Evolutionary conservation across 208 protist species (phyloP).

Genomic region (Leishmania turanica): DNA sequence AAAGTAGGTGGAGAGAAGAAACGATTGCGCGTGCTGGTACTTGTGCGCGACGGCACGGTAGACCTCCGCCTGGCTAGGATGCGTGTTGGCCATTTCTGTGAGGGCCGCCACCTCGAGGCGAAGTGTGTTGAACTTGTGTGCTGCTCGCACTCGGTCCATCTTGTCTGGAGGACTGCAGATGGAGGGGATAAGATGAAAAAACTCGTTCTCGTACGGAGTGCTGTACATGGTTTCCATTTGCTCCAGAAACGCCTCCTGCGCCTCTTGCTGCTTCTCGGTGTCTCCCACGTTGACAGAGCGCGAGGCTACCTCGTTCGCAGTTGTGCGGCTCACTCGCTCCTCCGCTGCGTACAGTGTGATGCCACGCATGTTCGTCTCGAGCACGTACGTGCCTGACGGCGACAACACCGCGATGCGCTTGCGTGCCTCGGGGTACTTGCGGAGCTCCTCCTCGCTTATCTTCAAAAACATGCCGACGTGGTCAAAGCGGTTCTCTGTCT

Average conservation of each 20-base stretch:
- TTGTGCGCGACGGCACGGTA: conserved; percentile 28
- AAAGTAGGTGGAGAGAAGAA: conserved; percentile 64
- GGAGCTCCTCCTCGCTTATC: conserved; percentile 42
- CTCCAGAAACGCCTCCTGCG: conserved; percentile 29
- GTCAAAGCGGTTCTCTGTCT: conserved; percentile 81
- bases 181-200: conserved; percentile 49
- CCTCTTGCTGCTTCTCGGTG: conserved; percentile 1
- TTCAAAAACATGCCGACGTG: conserved; percentile 85
- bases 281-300: conserved; percentile 43
- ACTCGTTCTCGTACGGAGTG: conserved; percentile 55
- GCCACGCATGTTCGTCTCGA: conserved; percentile 81
- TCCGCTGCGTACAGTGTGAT: conserved; percentile 73
- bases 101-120: conserved; percentile 47
- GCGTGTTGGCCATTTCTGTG: conserved; percentile 20
- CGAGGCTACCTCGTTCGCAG: conserved; percentile 50
- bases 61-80: conserved; percentile 1
- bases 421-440: conserved; percentile 32
- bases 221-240: conserved; percentile 47
- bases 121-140: conserved; percentile 67
- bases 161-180: conserved; percentile 84
- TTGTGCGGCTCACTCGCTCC: conserved; percentile 59
- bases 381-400: conserved; percentile 74
- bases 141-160: conserved; percentile 80
- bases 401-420: conserved; percentile 45
- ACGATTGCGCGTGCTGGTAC: conserved; percentile 45